Evolutionary conservation across 2,329 filamentous ascomycete species (phyloP).

Genomic region (Curvularia spicifera): DNA sequence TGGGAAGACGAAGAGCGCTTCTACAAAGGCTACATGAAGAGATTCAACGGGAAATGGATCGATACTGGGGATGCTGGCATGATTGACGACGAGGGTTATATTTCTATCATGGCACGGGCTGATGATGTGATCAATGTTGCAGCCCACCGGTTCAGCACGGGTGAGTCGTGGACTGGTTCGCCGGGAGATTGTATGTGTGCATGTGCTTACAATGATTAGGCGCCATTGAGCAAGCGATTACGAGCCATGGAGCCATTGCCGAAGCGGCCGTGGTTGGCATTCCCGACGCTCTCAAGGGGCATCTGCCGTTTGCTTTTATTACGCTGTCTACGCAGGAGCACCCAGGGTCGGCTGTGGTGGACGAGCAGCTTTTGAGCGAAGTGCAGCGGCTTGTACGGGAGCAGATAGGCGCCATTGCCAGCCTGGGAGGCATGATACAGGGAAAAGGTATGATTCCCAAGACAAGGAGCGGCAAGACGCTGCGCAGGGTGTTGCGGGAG

Average conservation of each 20-base stretch:
- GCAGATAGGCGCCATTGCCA: slow-evolving; percentile 87
- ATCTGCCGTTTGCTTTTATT: slow-evolving; percentile 90
- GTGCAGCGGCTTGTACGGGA: slow-evolving; percentile 75
- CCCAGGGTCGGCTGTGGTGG: slow-evolving; percentile 59
- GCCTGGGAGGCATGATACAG: slow-evolving; percentile 83
- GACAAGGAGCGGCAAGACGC: slow-evolving; percentile 89
- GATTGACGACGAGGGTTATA: slow-evolving; percentile 75
- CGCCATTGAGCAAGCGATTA: slow-evolving; percentile 88
- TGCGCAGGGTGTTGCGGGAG: slow-evolving; percentile 81
- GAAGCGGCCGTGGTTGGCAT: slow-evolving; percentile 88
- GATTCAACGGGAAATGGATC: slow-evolving; percentile 82
- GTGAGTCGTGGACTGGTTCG: slow-evolving; percentile 54
- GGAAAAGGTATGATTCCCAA: slow-evolving; percentile 88
- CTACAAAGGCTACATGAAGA: slow-evolving; percentile 81
- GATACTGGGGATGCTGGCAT: slow-evolving; percentile 92
- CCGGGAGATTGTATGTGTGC: background rate
- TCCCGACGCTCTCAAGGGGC: slow-evolving; percentile 85
- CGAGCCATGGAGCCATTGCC: slow-evolving; percentile 76
- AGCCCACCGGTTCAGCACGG: slow-evolving; percentile 87
- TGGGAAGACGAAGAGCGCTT: slow-evolving; percentile 88
- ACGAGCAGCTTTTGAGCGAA: slow-evolving; percentile 62
- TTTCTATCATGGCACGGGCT: slow-evolving; percentile 67
- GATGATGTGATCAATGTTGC: slow-evolving; percentile 98
- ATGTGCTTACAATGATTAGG: slow-evolving; percentile 56
- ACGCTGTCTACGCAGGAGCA: slow-evolving; percentile 62